Evolutionary conservation across 164 flowering plant species (phyloP), one percentile per base, ranked within the genome.

Genomic region (Chloranthus sessilifolius): DNA sequence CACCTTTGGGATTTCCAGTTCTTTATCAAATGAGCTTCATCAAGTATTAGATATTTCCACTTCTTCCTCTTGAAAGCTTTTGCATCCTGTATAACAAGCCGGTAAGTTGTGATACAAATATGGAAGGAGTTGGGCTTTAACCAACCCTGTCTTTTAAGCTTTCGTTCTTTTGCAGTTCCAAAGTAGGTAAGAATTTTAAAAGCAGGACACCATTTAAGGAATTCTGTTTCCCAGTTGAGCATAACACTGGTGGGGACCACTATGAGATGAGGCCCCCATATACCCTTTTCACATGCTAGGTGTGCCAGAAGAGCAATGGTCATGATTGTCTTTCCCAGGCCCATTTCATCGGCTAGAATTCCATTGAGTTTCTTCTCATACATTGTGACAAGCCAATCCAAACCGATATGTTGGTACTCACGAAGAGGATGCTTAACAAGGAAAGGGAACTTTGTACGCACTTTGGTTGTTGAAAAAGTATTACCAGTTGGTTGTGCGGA

Each of bases 161-260:
- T 89, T 50, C 99, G 76, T 66, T 89, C 99, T 66, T 94, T 94
- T 26, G 99, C 99, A 76, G 83, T 86, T 52, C 99, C 99, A 74
- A 81, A 94, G 60, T 94, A 94, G 5, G 99, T 94, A 48, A 94
- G 66, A 53, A 94, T 94, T 71, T 94, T 94, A 56, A 94, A 94
- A 53, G 99, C 99, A 62, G 99, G 99, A 61, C 99, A 84, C 99
- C 99, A 94, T 62, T 82, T 94, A 20, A 94, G 92, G 75, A 94
- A 88, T 65, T 94, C 99, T 7, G 99, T 94, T 69, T 94, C 99
- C 99, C 99, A 94, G 64, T 94, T 94, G 28, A 94, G 99, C 99
- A 89, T 88, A 52, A 94, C 99, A 77, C 99, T 94, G 5, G 99
- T 94, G 7, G 99, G 99, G 33, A 94, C 99, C 40, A 94, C 96